phyloP scores from a whole-genome alignment of 2,329 filamentous ascomycete species.

The Cladophialophora chaetospira region DNA sequence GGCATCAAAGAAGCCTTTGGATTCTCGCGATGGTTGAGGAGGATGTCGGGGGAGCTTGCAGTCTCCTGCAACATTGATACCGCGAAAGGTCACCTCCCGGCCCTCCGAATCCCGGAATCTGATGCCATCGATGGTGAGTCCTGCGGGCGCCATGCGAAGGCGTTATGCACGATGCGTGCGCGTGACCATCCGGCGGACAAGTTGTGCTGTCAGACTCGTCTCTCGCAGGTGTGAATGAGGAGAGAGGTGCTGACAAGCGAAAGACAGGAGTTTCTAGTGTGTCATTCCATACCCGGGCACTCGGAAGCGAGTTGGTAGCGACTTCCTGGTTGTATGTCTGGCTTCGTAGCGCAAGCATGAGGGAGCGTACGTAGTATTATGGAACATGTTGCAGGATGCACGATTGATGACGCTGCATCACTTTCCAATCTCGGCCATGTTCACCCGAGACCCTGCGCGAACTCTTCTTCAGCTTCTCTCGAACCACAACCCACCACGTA shows the following conservation, averaged over 20 bases:
- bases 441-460: too few relatives aligned
- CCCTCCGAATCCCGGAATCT: constrained; percentile 80
- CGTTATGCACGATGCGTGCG: neutral
- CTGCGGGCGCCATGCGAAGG: constrained; percentile 68
- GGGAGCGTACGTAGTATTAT: neutral
- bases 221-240: neutral
- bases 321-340: too few relatives aligned
- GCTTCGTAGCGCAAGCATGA: too few relatives aligned
- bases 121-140: constrained; percentile 80
- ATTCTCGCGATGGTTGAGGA: constrained; percentile 75
- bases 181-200: constrained; percentile 21
- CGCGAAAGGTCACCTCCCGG: constrained; percentile 83
- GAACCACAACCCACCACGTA: too few relatives aligned
- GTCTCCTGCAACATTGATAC: constrained; percentile 91
- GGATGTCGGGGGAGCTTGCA: constrained; percentile 85
- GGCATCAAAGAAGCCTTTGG: constrained; percentile 83
- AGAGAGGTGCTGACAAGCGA: neutral
- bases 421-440: neutral
- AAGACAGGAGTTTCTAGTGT: too few relatives aligned
- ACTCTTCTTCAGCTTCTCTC: too few relatives aligned
- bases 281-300: too few relatives aligned
- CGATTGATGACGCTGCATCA: neutral
- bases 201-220: neutral
- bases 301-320: too few relatives aligned
- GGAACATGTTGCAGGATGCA: neutral